Percentiles rank a stretch among this genome's conserved stretches.
phyloP scores from a whole-genome alignment of 805 yeast species.

The Candida berthetii region DNA sequence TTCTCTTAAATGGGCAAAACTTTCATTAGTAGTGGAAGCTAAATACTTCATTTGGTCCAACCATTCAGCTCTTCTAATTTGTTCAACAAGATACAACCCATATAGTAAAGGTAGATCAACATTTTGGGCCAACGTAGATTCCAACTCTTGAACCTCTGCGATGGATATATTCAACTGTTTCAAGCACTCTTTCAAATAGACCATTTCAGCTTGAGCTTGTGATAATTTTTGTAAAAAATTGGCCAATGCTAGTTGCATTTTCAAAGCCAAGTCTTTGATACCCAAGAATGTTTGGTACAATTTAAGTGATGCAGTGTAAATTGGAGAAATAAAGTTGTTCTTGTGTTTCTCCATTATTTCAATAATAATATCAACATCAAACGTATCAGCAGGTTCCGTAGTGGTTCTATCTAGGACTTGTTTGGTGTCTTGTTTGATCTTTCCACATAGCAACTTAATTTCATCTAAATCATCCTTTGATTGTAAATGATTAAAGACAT shows the following conservation, averaged over 20 bases:
- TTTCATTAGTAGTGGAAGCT: slow-evolving; percentile 42
- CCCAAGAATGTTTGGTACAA: slow-evolving; percentile 28
- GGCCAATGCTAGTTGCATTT: slow-evolving; percentile 11
- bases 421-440: slow-evolving; percentile 17
- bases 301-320: slow-evolving; percentile 25
- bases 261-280: slow-evolving; percentile 27
- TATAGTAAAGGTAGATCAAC: slow-evolving; percentile 67
- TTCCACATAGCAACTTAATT: slow-evolving; percentile 10
- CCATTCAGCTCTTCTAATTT: slow-evolving; percentile 56
- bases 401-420: slow-evolving; percentile 10
- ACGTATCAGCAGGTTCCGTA: slow-evolving; percentile 7
- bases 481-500: slow-evolving; percentile 17
- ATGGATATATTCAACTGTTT: slow-evolving; percentile 10
- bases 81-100: slow-evolving; percentile 63
- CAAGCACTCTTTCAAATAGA: slow-evolving; percentile 14
- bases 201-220: slow-evolving; percentile 13
- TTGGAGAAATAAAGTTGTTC: slow-evolving; percentile 21
- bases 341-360: slow-evolving; percentile 18
- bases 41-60: slow-evolving; percentile 20
- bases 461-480: slow-evolving; percentile 11
- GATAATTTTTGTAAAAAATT: slow-evolving; percentile 12
- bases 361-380: slow-evolving; percentile 14
- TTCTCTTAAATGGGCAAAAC: slow-evolving; percentile 47
- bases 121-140: slow-evolving; percentile 27
- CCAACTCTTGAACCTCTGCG: slow-evolving; percentile 19